Percentiles rank a stretch among this genome's conserved stretches.
These are phyloP conservation scores for Boletus insuetus DNA, from an alignment of 768 basidiomycete species.

Conservation along the genomic window DNA sequence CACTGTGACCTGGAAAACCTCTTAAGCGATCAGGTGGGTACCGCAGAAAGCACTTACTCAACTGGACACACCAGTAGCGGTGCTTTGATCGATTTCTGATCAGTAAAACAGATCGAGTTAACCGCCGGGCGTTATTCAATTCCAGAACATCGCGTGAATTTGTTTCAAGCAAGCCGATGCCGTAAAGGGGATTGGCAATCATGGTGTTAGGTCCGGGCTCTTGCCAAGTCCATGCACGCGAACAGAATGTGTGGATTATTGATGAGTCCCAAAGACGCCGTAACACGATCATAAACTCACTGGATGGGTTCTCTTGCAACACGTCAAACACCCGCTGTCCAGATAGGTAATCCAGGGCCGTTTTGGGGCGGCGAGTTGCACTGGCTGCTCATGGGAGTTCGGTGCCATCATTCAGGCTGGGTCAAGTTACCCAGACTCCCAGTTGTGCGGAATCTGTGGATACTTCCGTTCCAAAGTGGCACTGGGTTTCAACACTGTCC, in stretches of 20 bases:
- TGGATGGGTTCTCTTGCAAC: constrained; percentile 9
- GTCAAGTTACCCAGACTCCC: constrained; percentile 9
- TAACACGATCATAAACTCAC: constrained; percentile 17
- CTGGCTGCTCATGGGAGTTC: constrained; percentile 14
- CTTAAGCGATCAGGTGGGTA: constrained; percentile 31
- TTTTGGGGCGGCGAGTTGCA: constrained; percentile 8
- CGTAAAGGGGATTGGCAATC: constrained; percentile 36
- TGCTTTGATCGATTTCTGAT: constrained; percentile 32
- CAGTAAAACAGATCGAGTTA: constrained; percentile 25
- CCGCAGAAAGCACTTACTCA: constrained; percentile 30
- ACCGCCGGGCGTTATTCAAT: constrained; percentile 34
- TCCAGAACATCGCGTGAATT: constrained; percentile 21
- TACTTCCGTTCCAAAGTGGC: constrained; percentile 21
- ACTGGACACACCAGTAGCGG: constrained; percentile 22
- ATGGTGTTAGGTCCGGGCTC: constrained; percentile 19
- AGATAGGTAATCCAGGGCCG: constrained; percentile 6
- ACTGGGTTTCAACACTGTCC: constrained; percentile 29
- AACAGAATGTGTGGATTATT: constrained; percentile 7
- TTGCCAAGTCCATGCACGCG: constrained; percentile 9
- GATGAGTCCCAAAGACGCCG: constrained; percentile 18
- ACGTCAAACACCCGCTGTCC: constrained; percentile 13
- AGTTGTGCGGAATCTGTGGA: constrained; percentile 12
- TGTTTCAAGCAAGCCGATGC: constrained; percentile 28
- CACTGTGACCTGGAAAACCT: constrained; percentile 27
- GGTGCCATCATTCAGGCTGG: constrained; percentile 4